phyloP scores from a whole-genome alignment of 1,284 basidiomycete genomes.

The Leccinum insigne region DNA sequence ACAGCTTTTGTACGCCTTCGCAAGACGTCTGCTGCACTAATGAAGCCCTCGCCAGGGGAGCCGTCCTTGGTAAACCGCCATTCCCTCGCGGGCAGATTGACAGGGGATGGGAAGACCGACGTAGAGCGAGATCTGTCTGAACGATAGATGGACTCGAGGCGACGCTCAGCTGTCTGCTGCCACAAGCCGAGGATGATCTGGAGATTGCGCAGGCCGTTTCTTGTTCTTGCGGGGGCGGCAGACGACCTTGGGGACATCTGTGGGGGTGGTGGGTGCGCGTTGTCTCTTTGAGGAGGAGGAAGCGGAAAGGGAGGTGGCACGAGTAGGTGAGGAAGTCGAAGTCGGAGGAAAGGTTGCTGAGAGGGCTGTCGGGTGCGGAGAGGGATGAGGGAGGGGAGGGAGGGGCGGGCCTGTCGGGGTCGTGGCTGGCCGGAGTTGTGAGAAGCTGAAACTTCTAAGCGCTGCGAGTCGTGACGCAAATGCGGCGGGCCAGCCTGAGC shows the following conservation, averaged over 20 bases:
- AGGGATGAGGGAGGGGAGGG: constrained; percentile 20
- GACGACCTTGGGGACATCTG: constrained; percentile 1
- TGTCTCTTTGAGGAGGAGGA: constrained; percentile 31
- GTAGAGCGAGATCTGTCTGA: constrained; percentile 36
- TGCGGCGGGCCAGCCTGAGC: constrained; percentile 5
- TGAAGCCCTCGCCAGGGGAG: constrained; percentile 46
- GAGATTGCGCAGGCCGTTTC: constrained; percentile 27
- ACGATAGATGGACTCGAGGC: constrained; percentile 33
- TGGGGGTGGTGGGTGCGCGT: constrained; percentile 16
- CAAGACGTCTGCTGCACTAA: constrained; percentile 65
- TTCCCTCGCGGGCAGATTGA: constrained; percentile 20
- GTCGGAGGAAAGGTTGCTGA: constrained; percentile 27
- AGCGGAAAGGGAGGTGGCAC: constrained; percentile 25
- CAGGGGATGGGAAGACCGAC: constrained; percentile 27
- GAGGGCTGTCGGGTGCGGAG: constrained; percentile 23
- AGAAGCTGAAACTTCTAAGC: constrained; percentile 25
- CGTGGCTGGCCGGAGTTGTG: background rate
- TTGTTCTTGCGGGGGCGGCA: constrained; percentile 24
- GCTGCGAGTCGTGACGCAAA: constrained; percentile 30
- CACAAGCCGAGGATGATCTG: constrained; percentile 22
- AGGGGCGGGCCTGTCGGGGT: constrained; percentile 10
- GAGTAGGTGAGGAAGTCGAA: constrained; percentile 19
- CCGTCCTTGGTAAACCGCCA: constrained; percentile 58
- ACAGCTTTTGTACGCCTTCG: constrained; percentile 63
- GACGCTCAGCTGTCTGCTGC: constrained; percentile 27